Evolutionary conservation across 2,329 filamentous ascomycete species (phyloP), one percentile per base, ranked within the genome.

Genomic region (Pseudogymnoascus sp.): DNA sequence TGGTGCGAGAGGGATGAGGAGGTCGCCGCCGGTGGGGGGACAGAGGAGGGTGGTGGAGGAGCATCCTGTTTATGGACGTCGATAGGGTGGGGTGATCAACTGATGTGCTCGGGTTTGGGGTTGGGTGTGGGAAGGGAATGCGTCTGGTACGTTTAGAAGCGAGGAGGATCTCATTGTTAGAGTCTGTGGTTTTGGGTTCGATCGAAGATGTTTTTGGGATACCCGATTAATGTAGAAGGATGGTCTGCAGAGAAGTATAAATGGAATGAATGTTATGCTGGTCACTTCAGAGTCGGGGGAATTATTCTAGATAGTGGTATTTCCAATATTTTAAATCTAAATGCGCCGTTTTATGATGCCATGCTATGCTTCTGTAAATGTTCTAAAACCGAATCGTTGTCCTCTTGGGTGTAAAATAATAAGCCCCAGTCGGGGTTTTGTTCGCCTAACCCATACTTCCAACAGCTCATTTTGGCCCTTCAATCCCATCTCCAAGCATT

Each of bases 31-130:
- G 26, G 48, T 57, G 5, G 33, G 19, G n/a, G 33, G 19, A 10
- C 19, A 23, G 52, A 57, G 52, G 52, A 57, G 52, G 15, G 28
- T 33, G 10, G 33, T 34, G 8, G 48, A 56, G 26, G 48, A 56
- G 48, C 48, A 56, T 19, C 48, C 48, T 3, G 48, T 56, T 56
- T 56, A 56, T 56, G 48, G 48, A 19, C 26, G 48, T 30, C 26
- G 48, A 8, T 56, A 56, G 48, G 7, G n/a, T 3, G 21, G 13
- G 2, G 33, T 33, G 28, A 5, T 30, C 8, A 2, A 30, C 8
- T 30, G 45, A 21, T 48, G 39, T 48, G 45, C 28, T 23, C 35
- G 9, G 10, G 18, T 39, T 5, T 5, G 35, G 35, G 34, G 13
- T 15, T n/a, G 18, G 19, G 37, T 19, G 9, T 39, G 18, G 21